Evolutionary conservation across 1,284 basidiomycete genomes (phyloP).

Genomic region (Trichosporon ovoides): DNA sequence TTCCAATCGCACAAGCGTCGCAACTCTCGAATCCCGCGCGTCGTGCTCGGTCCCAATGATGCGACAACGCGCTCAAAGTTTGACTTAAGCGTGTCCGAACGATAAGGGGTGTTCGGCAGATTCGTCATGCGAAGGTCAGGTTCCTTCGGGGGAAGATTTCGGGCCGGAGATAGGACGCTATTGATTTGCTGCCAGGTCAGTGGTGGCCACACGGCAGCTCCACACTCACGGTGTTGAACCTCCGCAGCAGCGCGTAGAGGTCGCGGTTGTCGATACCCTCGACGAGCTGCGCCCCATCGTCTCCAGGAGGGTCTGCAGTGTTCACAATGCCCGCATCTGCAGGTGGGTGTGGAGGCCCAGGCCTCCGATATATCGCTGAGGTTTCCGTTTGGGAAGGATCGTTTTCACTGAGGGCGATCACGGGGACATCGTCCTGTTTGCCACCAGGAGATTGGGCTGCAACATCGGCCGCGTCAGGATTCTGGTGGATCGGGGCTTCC

Average conservation of each 20-base stretch:
- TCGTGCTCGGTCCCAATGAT: conserved; percentile 52
- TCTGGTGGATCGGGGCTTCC: background rate
- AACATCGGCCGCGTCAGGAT: background rate
- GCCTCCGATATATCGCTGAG: background rate
- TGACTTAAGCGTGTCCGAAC: conserved; percentile 48
- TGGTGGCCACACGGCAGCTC: background rate
- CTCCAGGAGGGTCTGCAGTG: background rate
- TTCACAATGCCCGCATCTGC: background rate
- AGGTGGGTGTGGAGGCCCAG: background rate
- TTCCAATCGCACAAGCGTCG: conserved; percentile 54
- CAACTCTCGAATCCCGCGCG: conserved; percentile 53
- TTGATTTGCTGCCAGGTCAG: conserved; percentile 41
- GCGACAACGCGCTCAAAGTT: conserved; percentile 56
- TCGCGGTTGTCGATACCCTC: conserved; percentile 48
- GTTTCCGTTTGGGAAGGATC: background rate
- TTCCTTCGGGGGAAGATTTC: conserved; percentile 39
- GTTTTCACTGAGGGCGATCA: background rate
- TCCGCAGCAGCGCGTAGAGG: conserved; percentile 44
- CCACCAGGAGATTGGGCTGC: background rate
- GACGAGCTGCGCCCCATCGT: conserved; percentile 25
- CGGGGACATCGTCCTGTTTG: background rate
- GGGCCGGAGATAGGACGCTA: conserved; percentile 34
- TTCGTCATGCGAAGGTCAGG: conserved; percentile 28
- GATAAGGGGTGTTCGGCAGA: conserved; percentile 28
- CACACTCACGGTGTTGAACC: conserved; percentile 45